These are phyloP conservation scores for Fusarium mexicanum DNA, from an alignment of 2,329 filamentous ascomycete species.

Conservation along the genomic window DNA sequence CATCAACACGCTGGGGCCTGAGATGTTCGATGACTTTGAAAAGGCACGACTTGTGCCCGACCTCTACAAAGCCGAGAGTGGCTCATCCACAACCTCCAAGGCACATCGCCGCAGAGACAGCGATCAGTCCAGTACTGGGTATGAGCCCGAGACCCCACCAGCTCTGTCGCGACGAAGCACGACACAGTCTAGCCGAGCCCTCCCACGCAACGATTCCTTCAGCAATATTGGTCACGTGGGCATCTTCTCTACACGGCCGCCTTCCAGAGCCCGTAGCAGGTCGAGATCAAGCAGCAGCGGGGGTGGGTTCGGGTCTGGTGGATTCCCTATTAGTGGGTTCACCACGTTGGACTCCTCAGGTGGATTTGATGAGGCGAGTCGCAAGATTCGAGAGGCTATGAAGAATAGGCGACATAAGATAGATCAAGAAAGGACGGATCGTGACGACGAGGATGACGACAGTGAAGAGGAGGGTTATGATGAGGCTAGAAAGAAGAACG, in stretches of 20 bases:
- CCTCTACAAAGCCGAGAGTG: constrained; percentile 53
- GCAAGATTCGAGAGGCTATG: constrained; percentile 88
- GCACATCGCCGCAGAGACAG: constrained; percentile 56
- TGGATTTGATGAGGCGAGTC: constrained; percentile 83
- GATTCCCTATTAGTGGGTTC: constrained; percentile 75
- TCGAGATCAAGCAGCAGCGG: constrained; percentile 76
- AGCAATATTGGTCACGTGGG: constrained; percentile 87
- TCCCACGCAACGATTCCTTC: constrained; percentile 92
- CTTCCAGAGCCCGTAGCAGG: constrained; percentile 79
- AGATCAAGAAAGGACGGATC: constrained; percentile 51
- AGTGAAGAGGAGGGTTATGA: constrained; percentile 56
- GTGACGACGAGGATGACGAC: constrained; percentile 51
- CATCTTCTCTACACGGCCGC: constrained; percentile 88
- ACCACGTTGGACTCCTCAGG: constrained; percentile 73
- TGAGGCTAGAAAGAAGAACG: constrained; percentile 56
- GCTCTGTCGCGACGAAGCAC: constrained; percentile 60
- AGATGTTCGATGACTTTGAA: constrained; percentile 97
- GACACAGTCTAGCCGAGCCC: constrained; percentile 62
- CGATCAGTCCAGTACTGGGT: constrained; percentile 56
- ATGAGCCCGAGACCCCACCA: constrained; percentile 52
- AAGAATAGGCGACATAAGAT: constrained; percentile 67
- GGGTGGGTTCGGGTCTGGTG: constrained; percentile 67
- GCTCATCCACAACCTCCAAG: constrained; percentile 34
- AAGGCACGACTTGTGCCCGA: constrained; percentile 74
- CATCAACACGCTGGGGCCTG: constrained; percentile 94